A percentile compares a stretch with the other conserved stretches of the same genome.
Conservation (phyloP, 352 stramenopile genomes). For the Hyaloperonospora brassicae region DNA sequence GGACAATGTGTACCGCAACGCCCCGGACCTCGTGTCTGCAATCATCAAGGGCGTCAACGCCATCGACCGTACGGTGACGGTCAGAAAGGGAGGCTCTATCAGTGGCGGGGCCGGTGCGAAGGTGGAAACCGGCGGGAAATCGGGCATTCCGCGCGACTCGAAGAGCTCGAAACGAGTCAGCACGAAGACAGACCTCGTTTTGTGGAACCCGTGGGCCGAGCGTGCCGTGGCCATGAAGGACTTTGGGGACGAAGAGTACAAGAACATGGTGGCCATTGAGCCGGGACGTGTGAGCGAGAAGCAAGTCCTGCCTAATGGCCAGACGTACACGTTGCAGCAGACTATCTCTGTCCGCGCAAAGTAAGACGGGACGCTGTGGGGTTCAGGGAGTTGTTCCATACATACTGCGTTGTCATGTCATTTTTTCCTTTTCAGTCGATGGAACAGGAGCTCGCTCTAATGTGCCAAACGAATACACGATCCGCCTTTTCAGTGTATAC, state of each 20-base stretch:
- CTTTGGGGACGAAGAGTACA: slow-evolving; percentile 92
- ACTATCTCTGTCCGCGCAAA: slow-evolving; percentile 10
- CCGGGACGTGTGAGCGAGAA: slow-evolving; percentile 71
- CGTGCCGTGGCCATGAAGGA: slow-evolving; percentile 89
- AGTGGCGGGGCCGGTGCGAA: background rate
- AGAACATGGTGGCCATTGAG: slow-evolving; percentile 87
- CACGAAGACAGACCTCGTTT: slow-evolving; percentile 63
- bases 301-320: slow-evolving; percentile 31
- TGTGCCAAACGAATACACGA: no score
- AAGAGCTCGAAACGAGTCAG: slow-evolving; percentile 9
- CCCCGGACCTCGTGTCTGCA: slow-evolving; percentile 44
- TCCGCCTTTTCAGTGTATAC: no score
- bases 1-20: slow-evolving; percentile 81
- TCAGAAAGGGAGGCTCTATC: slow-evolving; percentile 53
- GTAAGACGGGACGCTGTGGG: no score
- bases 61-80: slow-evolving; percentile 42
- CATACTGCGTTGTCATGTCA: no score
- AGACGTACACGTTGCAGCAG: slow-evolving; percentile 39
- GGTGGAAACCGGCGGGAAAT: background rate
- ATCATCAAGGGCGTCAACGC: slow-evolving; percentile 42
- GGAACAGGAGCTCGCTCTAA: no score
- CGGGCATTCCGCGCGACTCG: slow-evolving; percentile 11
- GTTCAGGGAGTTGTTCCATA: no score
- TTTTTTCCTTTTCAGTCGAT: no score
- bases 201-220: slow-evolving; percentile 90